phyloP scores from a whole-genome alignment of 805 yeast species.

The Metschnikowia cerradonensis region DNA sequence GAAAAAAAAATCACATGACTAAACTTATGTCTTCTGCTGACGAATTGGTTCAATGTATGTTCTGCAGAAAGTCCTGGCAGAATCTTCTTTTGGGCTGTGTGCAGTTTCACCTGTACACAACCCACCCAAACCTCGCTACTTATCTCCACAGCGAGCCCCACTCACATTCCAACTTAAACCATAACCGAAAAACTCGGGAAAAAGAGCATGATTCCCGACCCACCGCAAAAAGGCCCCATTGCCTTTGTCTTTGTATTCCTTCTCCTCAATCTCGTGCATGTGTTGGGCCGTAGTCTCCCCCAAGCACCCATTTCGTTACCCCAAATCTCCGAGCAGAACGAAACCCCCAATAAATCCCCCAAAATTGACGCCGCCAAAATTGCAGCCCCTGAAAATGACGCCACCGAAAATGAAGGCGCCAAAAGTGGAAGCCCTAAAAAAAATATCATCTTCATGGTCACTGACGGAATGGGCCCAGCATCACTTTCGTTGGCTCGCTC shows the following conservation, averaged over 20 bases:
- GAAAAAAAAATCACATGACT: too few species aligned
- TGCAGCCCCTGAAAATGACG: too few species aligned
- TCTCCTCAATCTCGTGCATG: constrained; percentile 1
- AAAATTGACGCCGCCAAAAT: background rate
- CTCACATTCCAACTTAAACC: background rate
- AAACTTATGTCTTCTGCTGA: too few species aligned
- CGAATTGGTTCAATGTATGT: too few species aligned
- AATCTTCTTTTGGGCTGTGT: too few species aligned
- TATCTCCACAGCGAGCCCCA: background rate
- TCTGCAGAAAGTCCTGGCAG: too few species aligned
- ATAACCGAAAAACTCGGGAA: background rate
- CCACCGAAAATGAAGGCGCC: too few species aligned
- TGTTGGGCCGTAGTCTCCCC: background rate
- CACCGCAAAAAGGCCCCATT: background rate
- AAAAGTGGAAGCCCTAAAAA: constrained; percentile 38
- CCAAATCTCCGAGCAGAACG: too few species aligned
- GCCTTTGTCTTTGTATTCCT: background rate
- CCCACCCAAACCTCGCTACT: background rate
- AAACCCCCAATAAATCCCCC: background rate
- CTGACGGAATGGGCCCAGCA: constrained; percentile 96
- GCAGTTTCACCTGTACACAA: too few species aligned
- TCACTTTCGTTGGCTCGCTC: constrained; percentile 76
- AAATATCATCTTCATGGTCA: constrained; percentile 81
- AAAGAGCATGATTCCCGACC: background rate
- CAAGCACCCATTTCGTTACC: background rate